Evolutionary conservation across 2,329 filamentous ascomycete genomes (phyloP), one percentile per base, ranked within the genome.

Genomic region (Colletotrichum endophyticum): DNA sequence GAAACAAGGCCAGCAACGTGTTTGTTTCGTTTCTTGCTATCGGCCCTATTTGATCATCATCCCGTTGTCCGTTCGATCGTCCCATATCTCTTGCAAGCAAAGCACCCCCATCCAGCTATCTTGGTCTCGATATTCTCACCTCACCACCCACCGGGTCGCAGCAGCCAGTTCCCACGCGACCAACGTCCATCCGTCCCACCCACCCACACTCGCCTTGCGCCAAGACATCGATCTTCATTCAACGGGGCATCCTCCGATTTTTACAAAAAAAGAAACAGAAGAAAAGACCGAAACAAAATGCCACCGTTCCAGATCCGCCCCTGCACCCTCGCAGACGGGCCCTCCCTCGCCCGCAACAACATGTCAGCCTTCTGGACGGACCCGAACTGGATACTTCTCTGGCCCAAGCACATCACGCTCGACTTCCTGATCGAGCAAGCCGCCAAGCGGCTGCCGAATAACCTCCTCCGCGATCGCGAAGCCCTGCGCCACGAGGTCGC

Each of bases 351-450:
- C 3, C 76, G 71, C 36, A 81, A 81, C 62, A 81, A 81, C 73
- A 80, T 80, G 71, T 75, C 75, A 13, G 80, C 80, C n/a, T 81
- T 80, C 72, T 81, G 77, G 77, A 78, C 76, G 16, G 78, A 81
- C 53, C 70, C 76, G 8, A 81, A 73, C 12, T 81, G 80, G 80
- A 66, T 70, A 7, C 66, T 81, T 1, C 56, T 78, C 1, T 79
- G 79, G 78, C 72, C 68, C 32, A 72, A 62, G 4, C 27, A 22
- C 53, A 62, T 53, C 15, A 53, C 22, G 8, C 63, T 73, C 32
- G 78, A 79, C 25, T 76, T 74, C 16, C 61, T 80, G 13, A 76
- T 78, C 19, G 70, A 61, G 25, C 59, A 75, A 49, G 32, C 64
- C 16, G 66, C 63, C 4, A 66, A 78, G 66, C 78, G 79, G 25